A percentile compares a stretch with the other conserved stretches of the same genome.
phyloP scores from a whole-genome alignment of 2,329 filamentous ascomycete species.

The Cladosporium sp. region DNA sequence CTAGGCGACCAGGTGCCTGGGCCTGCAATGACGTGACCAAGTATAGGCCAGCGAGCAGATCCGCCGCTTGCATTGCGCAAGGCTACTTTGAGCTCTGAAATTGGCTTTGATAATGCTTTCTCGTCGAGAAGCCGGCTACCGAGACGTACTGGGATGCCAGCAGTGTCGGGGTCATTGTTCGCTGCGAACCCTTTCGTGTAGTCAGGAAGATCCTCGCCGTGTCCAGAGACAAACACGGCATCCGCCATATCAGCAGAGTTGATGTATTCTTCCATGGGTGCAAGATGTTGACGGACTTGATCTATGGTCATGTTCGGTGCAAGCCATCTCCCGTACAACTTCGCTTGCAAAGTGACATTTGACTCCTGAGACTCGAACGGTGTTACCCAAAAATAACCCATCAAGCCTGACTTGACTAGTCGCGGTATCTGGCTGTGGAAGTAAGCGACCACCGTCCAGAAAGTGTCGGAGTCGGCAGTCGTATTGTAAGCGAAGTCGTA shows the following conservation, averaged over 20 bases:
- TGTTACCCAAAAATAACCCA: slow-evolving; percentile 19
- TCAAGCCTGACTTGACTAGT: slow-evolving; percentile 17
- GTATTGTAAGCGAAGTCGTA: slow-evolving; percentile 46
- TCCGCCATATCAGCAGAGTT: background rate
- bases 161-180: slow-evolving; percentile 5
- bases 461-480: slow-evolving; percentile 21
- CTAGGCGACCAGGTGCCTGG: slow-evolving; percentile 4
- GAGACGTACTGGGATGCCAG: slow-evolving; percentile 15
- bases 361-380: background rate
- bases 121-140: slow-evolving; percentile 19
- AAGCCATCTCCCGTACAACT: slow-evolving; percentile 10
- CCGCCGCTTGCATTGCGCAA: background rate
- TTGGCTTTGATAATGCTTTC: slow-evolving; percentile 4
- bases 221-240: background rate
- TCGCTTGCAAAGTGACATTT: background rate
- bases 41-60: background rate
- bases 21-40: slow-evolving; percentile 21
- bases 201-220: background rate
- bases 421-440: slow-evolving; percentile 16
- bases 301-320: background rate
- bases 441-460: slow-evolving; percentile 18
- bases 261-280: slow-evolving; percentile 11
- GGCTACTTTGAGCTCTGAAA: background rate
- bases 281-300: background rate
- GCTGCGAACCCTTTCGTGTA: slow-evolving; percentile 10